Evolutionary conservation across 1,284 basidiomycete species (phyloP).

Genomic region (Ceratobasidium papillatum): DNA sequence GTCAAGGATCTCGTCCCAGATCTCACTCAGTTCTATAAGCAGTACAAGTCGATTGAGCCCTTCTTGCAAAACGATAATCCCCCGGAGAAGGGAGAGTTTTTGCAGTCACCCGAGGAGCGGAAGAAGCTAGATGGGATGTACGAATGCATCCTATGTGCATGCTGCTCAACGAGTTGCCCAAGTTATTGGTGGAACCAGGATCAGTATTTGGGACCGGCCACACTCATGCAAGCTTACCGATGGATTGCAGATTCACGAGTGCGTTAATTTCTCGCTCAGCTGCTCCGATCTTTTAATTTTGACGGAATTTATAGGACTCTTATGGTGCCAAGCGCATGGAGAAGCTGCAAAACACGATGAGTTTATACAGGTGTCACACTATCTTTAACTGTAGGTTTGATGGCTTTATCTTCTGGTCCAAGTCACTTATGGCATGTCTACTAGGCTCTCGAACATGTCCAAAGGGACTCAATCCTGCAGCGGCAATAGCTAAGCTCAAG

Average conservation of each 20-base stretch:
- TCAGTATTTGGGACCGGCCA: conserved; percentile 96
- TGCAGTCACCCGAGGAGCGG: conserved; percentile 91
- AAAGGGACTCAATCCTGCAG: conserved; percentile 93
- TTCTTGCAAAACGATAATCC: conserved; percentile 93
- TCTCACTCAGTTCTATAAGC: conserved; percentile 95
- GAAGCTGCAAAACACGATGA: conserved; percentile 93
- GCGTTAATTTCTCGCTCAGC: conserved; percentile 49
- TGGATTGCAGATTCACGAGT: conserved; percentile 98
- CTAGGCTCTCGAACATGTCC: conserved; percentile 89
- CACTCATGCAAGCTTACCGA: conserved; percentile 93
- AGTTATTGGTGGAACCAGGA: conserved; percentile 99
- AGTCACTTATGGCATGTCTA: conserved; percentile 5
- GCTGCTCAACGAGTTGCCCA: conserved; percentile 96
- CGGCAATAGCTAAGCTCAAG: conserved; percentile 89
- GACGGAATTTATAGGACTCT: conserved; percentile 65
- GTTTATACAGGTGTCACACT: conserved; percentile 92
- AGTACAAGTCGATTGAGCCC: conserved; percentile 99
- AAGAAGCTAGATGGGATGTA: conserved; percentile 97
- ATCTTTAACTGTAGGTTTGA: conserved; percentile 87
- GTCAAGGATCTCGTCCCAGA: conserved; percentile 98
- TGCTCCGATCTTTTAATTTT: neutral
- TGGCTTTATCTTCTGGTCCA: neutral
- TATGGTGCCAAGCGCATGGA: conserved; percentile 86
- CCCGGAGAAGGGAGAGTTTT: conserved; percentile 80
- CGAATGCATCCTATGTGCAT: conserved; percentile 94